Conservation (phyloP, 108 stramenopile species). For the Aurantiochytrium sp. region DNA sequence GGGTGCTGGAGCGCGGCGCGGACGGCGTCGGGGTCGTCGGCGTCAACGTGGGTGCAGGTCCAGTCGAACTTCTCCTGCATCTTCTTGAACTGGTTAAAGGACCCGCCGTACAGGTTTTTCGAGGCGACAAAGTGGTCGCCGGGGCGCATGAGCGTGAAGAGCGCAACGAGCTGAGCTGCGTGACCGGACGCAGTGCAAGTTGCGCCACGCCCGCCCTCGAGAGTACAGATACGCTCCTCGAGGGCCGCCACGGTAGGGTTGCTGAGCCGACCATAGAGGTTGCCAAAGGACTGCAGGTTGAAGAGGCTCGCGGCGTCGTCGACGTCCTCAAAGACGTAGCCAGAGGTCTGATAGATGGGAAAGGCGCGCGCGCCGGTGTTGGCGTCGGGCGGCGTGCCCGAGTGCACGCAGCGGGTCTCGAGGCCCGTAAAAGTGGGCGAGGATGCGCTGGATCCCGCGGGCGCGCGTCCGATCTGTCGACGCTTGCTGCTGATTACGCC, state of each 20-base stretch:
- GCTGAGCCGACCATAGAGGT: slow-evolving; percentile 63
- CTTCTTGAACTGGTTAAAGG: slow-evolving; percentile 11
- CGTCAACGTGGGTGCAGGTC: neutral
- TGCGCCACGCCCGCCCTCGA: neutral
- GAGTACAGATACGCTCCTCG: neutral
- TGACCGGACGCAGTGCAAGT: slow-evolving; percentile 5
- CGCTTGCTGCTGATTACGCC: slow-evolving; percentile 1
- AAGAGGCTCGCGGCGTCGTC: slow-evolving; percentile 80
- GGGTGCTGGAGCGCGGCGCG: neutral
- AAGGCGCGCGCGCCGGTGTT: slow-evolving; percentile 53
- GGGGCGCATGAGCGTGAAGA: neutral
- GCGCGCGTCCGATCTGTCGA: neutral
- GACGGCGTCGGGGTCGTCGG: neutral
- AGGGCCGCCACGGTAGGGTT: slow-evolving; percentile 39
- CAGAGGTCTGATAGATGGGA: slow-evolving; percentile 71
- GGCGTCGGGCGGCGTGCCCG: neutral
- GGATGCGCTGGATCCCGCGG: neutral
- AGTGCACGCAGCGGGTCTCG: neutral
- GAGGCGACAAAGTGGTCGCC: slow-evolving; percentile 9
- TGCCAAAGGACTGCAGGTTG: slow-evolving; percentile 73
- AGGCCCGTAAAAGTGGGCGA: neutral
- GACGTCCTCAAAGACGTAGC: slow-evolving; percentile 66
- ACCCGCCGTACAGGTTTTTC: slow-evolving; percentile 17
- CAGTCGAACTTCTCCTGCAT: slow-evolving; percentile 10
- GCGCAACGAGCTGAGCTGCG: neutral